Conservation (phyloP, 2,329 filamentous ascomycete species). For the Ophiostoma sp. region DNA sequence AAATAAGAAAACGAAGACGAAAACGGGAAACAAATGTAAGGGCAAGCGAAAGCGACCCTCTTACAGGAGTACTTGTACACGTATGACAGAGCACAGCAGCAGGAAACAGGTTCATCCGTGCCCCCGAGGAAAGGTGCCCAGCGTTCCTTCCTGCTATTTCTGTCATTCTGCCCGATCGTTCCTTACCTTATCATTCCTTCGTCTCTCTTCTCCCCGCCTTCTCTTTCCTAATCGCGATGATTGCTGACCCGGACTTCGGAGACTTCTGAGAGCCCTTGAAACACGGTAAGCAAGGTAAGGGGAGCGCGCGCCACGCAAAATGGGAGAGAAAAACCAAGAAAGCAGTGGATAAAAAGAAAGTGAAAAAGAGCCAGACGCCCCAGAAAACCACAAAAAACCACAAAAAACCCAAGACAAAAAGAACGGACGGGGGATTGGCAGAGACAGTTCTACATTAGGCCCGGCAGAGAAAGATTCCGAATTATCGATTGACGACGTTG, state of each 20-base stretch:
- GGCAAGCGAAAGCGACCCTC: no score
- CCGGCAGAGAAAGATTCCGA: not conserved
- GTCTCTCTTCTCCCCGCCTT: not conserved
- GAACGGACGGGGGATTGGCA: not conserved
- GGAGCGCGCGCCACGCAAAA: not conserved
- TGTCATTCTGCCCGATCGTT: not conserved
- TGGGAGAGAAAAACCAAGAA: not conserved
- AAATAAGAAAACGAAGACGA: not conserved
- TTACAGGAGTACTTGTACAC: not conserved
- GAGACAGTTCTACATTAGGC: not conserved
- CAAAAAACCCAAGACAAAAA: not conserved
- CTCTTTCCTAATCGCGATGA: not conserved
- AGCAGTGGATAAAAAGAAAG: not conserved
- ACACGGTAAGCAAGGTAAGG: not conserved
- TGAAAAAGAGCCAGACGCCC: not conserved
- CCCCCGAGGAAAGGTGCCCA: not conserved
- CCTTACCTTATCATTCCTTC: not conserved
- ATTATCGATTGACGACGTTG: not conserved
- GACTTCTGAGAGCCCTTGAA: conserved; percentile 16
- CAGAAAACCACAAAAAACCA: no score
- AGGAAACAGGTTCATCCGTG: not conserved
- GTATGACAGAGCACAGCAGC: not conserved
- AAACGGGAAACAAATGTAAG: not conserved
- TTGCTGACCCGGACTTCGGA: conserved; percentile 11
- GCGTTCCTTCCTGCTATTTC: not conserved